Conservation (phyloP, 305 asterid genomes). For the Fraxinus sp. region DNA sequence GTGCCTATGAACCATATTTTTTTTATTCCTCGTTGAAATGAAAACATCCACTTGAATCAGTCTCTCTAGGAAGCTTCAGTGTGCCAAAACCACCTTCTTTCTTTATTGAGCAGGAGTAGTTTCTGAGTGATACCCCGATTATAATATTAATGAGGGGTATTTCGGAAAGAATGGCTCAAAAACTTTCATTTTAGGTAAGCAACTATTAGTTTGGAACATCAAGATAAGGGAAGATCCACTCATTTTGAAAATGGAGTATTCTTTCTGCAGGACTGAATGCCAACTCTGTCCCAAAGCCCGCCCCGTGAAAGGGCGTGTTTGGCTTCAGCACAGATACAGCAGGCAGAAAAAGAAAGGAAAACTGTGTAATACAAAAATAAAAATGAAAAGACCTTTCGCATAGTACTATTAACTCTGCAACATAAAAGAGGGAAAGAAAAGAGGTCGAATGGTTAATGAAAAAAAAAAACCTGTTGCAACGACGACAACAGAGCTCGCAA, state of each 20-base stretch:
- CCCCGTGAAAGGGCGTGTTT: not conserved
- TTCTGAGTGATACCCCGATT: not conserved
- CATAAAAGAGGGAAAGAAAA: not conserved
- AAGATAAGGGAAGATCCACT: not conserved
- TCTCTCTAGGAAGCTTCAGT: not conserved
- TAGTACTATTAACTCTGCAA: not conserved
- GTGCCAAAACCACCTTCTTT: not conserved
- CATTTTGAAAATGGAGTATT: not conserved
- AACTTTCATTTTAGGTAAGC: not conserved
- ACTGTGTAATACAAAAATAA: not conserved
- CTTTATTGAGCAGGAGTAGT: not conserved
- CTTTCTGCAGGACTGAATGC: not conserved
- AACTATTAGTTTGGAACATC: not conserved
- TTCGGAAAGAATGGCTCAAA: not conserved
- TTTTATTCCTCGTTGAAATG: not conserved
- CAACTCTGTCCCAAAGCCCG: not conserved
- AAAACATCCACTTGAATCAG: not conserved
- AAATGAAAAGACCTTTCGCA: not conserved
- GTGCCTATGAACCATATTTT: not conserved
- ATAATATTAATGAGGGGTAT: not conserved
- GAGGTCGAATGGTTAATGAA: constrained; percentile 3
- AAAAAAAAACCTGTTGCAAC: constrained; percentile 58
- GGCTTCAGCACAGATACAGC: not conserved
- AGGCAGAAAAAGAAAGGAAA: not conserved
- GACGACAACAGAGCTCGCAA: constrained; percentile 87